A percentile compares a stretch with the other conserved stretches of the same genome.
Evolutionary conservation across 108 stramenopile genomes (phyloP).

Genomic region (Cyclotella choctawhatcheeana): DNA sequence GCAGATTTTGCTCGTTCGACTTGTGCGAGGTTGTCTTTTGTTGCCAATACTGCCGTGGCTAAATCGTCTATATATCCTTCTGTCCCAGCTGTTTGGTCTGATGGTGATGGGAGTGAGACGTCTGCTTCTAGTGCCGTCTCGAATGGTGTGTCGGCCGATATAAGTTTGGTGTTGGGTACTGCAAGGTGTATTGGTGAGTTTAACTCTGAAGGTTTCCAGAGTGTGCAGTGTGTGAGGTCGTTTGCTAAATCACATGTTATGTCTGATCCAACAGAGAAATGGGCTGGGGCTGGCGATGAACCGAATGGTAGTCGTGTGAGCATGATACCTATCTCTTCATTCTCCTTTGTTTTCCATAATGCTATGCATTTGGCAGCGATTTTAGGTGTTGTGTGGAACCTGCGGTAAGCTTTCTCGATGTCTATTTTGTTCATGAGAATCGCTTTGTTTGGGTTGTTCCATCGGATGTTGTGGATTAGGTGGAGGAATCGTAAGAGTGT

Average conservation of each 20-base stretch:
- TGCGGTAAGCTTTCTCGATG: conserved; percentile 23
- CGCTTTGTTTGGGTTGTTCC: conserved; percentile 7
- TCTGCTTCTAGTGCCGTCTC: conserved; percentile 5
- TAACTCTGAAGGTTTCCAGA: conserved; percentile 6
- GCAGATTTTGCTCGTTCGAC: neutral
- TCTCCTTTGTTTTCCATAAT: neutral
- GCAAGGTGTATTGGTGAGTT: conserved; percentile 1
- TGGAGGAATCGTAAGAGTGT: conserved; percentile 6
- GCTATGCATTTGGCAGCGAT: conserved; percentile 10
- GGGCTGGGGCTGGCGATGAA: conserved; percentile 15
- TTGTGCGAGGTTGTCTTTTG: neutral
- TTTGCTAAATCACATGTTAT: conserved; percentile 24
- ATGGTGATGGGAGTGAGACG: neutral
- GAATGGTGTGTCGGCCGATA: neutral
- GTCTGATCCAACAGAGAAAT: conserved; percentile 19
- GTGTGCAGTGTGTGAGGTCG: conserved; percentile 5
- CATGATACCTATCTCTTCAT: conserved; percentile 7
- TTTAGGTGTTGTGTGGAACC: conserved; percentile 6
- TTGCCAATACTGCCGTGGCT: neutral
- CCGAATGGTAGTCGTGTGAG: conserved; percentile 24
- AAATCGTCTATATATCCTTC: conserved; percentile 23
- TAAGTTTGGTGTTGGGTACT: neutral
- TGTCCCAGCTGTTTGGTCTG: neutral
- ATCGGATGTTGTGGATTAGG: conserved; percentile 17
- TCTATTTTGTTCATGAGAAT: conserved; percentile 25